These are phyloP conservation scores for Vanderwaltozyma polyspora DNA, from an alignment of 805 yeast species.

Conservation along the genomic window DNA sequence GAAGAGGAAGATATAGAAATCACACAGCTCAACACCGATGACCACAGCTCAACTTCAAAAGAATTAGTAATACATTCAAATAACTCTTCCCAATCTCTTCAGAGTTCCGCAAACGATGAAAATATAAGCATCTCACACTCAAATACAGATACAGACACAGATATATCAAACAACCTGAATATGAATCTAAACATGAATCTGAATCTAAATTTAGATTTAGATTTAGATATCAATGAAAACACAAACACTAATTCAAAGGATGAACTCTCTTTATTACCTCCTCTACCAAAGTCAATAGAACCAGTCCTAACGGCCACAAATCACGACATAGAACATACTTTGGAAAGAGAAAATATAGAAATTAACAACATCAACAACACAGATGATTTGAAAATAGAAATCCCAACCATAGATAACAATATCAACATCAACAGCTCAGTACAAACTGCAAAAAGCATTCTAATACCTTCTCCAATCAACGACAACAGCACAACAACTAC, in stretches of 20 bases:
- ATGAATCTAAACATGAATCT: no score
- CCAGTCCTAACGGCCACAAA: background rate
- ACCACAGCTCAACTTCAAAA: background rate
- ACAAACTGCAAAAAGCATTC: no score
- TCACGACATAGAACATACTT: background rate
- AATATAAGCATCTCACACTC: no score
- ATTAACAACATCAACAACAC: no score
- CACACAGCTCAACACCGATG: slow-evolving; percentile 3
- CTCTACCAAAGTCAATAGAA: slow-evolving; percentile 12
- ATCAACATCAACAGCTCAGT: no score
- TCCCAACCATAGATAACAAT: no score
- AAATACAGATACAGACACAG: background rate
- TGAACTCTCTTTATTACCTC: slow-evolving; percentile 16
- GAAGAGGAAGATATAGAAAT: slow-evolving; percentile 18
- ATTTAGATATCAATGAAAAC: slow-evolving; percentile 1
- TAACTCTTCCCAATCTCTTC: background rate
- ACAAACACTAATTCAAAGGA: slow-evolving; percentile 4
- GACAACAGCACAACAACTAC: no score
- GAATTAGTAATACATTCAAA: background rate
- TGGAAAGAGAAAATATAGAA: background rate
- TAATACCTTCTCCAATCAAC: no score
- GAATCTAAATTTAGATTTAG: no score
- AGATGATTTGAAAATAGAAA: no score
- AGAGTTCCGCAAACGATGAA: background rate
- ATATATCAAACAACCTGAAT: no score